Evolutionary conservation across 441 rosid genomes (phyloP).

Genomic region (Metrosideros polymorpha): DNA sequence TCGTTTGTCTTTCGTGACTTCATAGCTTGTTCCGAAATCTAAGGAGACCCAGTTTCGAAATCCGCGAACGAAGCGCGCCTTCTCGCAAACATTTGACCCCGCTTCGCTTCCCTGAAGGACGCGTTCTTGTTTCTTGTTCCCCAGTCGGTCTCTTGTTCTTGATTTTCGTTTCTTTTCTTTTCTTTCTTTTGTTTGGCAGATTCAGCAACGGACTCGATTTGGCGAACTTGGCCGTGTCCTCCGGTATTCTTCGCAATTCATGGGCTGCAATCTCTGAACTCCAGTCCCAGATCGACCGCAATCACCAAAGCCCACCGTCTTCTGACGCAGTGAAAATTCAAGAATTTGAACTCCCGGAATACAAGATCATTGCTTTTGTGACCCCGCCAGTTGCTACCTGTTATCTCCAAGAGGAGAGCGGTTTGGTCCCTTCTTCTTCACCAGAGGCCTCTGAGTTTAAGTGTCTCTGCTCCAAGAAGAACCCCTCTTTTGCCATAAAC

Average conservation of each 20-base stretch:
- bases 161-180: not conserved
- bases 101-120: not conserved
- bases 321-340: conserved; percentile 2
- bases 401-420: conserved; percentile 7
- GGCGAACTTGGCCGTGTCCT: conserved; percentile 38
- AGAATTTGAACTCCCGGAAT: not conserved
- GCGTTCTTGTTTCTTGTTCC: not conserved
- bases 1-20: not conserved
- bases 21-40: not conserved
- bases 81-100: not conserved
- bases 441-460: conserved; percentile 18
- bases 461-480: conserved; percentile 29
- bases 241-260: conserved; percentile 28
- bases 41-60: not conserved
- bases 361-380: conserved; percentile 30
- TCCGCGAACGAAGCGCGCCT: not conserved
- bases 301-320: not conserved
- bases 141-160: not conserved
- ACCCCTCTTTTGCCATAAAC: conserved; percentile 28
- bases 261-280: conserved; percentile 24
- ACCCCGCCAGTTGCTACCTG: conserved; percentile 7
- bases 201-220: conserved; percentile 18
- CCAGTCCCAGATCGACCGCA: not conserved
- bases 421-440: conserved; percentile 26
- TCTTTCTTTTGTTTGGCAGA: conserved; percentile 10